Percentiles rank a stretch among this genome's conserved stretches.
phyloP scores from a whole-genome alignment of 192 early-diverging fungal genomes.

The Coemansia sp. region DNA sequence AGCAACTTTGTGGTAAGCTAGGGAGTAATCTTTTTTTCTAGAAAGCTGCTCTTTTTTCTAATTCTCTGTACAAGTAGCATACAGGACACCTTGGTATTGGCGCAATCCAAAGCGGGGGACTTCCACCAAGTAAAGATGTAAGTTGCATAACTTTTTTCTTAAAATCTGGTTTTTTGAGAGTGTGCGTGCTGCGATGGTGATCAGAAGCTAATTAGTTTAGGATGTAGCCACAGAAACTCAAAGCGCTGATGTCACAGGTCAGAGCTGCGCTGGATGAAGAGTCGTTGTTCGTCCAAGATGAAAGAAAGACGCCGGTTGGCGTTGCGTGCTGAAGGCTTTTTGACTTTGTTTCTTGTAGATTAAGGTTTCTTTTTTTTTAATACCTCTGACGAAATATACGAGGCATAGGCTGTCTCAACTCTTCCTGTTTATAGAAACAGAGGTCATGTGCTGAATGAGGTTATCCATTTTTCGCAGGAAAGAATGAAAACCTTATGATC shows the following conservation, averaged over 20 bases:
- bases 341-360: too few relatives aligned
- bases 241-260: conserved; percentile 50
- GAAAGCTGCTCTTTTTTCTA: neutral
- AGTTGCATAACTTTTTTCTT: conserved; percentile 13
- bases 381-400: too few relatives aligned
- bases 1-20: conserved; percentile 52
- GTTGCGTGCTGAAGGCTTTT: too few relatives aligned
- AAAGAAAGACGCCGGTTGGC: too few relatives aligned
- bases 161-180: neutral
- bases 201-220: neutral
- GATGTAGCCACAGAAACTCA: conserved; percentile 46
- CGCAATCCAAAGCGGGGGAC: conserved; percentile 26
- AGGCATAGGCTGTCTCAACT: too few relatives aligned
- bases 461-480: too few relatives aligned
- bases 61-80: conserved; percentile 24
- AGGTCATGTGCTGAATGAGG: too few relatives aligned
- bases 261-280: conserved; percentile 44
- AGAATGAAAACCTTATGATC: too few relatives aligned
- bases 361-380: too few relatives aligned
- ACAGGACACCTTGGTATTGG: conserved; percentile 52
- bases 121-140: conserved; percentile 37
- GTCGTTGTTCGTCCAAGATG: conserved; percentile 10
- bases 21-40: neutral
- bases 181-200: neutral
- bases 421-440: too few relatives aligned